Evolutionary conservation across 495 filamentous ascomycete species (phyloP), one percentile per base, ranked within the genome.

Genomic region (Entonaema liquescens): DNA sequence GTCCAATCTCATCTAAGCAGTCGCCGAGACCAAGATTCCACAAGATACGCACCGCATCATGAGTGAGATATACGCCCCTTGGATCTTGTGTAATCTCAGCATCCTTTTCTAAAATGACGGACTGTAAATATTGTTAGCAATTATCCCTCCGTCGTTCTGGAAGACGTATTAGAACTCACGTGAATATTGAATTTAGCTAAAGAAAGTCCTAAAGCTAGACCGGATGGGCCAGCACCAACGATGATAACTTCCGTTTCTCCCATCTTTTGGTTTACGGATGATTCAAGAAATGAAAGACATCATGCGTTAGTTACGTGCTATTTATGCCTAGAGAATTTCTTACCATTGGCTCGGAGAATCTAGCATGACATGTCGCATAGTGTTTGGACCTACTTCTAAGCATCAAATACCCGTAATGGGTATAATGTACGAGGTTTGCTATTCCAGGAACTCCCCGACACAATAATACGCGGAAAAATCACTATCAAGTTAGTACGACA

Each of bases 11-110:
- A 33, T 77, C 78, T 13, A 86, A 71, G 3, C 74, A 62, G 1
- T 80, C 72, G 21, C 83, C 82, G 13, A 86, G 66, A 2, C 83
- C 83, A 17, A 86, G 56, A 4, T 80, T 78, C 65, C 83, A 82
- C 1, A 84, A 58, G 2, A 82, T 73, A n/a, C 84, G 77, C 54
- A 86, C 80, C 0, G 82, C 83, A 71, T 88, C 84, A 33, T 83
- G 80, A 28, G 84, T 83, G 13, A 88, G 73, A 15, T 79, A 82
- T 42, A 88, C 83, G 1, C 84, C 85, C 21, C 84, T 75, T 0
- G 85, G 85, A 67, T 88, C 85, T 0, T 80, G 80, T 0, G 78
- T 82, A 28, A 87, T 85, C 0, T 75, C 79, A 9, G 62, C 31
- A 12, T 83, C 82, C 42, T 79, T 82, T 59, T 87, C 83, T 0